A percentile compares a stretch with the other conserved stretches of the same genome.
Conservation (phyloP, 2,329 filamentous ascomycete species). For the Exophiala mesophila region DNA sequence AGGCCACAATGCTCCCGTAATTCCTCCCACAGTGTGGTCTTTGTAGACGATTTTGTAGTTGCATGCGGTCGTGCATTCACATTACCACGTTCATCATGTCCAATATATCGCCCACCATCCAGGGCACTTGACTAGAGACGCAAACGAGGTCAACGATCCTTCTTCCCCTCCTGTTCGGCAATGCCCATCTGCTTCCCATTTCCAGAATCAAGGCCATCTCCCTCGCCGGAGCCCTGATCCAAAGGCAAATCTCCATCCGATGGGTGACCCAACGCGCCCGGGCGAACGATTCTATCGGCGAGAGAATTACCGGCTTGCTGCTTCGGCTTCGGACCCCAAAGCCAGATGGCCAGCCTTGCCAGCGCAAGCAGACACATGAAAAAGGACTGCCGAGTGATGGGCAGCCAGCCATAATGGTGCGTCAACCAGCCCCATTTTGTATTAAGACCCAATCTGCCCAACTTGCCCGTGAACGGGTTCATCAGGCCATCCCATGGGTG, state of each 20-base stretch:
- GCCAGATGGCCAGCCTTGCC: background rate
- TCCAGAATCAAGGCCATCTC: background rate
- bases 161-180: background rate
- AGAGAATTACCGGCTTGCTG: no score
- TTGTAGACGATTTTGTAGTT: no score
- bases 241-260: background rate
- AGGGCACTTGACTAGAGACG: background rate
- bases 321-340: background rate
- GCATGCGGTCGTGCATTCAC: no score
- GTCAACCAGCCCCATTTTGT: constrained; percentile 1
- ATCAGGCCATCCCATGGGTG: constrained; percentile 4
- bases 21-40: no score
- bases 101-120: background rate
- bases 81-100: no score
- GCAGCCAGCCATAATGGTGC: constrained; percentile 6
- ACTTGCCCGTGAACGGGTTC: constrained; percentile 4
- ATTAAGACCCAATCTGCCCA: constrained; percentile 1
- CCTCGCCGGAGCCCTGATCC: background rate
- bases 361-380: background rate
- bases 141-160: background rate
- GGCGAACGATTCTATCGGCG: background rate
- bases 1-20: no score
- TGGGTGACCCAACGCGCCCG: background rate
- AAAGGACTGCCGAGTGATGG: constrained; percentile 2
- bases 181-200: no score